phyloP scores from a whole-genome alignment of 306 rosid genomes.

The Styphnolobium japonicum region DNA sequence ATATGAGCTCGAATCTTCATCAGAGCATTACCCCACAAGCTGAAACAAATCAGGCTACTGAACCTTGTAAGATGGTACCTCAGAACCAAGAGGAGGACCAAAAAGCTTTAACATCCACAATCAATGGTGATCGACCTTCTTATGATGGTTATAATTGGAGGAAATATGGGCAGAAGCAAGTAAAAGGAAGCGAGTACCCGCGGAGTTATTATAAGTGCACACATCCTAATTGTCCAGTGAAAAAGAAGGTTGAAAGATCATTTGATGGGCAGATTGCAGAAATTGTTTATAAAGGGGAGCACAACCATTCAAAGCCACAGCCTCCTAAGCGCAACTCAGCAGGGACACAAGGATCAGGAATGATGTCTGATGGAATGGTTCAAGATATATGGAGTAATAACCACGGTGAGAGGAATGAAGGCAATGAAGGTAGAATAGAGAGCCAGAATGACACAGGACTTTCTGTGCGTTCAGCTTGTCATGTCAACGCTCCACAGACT shows the following conservation, averaged over 20 bases:
- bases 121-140: conserved; percentile 64
- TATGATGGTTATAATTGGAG: conserved; percentile 98
- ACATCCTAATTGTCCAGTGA: conserved; percentile 86
- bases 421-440: conserved; percentile 52
- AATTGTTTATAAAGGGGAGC: conserved; percentile 94
- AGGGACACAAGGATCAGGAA: conserved; percentile 58
- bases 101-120: conserved; percentile 43
- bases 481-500: conserved; percentile 33
- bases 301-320: conserved; percentile 84
- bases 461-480: conserved; percentile 31
- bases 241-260: conserved; percentile 94
- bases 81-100: conserved; percentile 57
- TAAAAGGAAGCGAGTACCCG: conserved; percentile 93
- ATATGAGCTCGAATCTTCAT: conserved; percentile 34
- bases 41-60: conserved; percentile 40
- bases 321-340: conserved; percentile 59
- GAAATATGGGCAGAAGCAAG: conserved; percentile 98
- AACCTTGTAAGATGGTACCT: conserved; percentile 38
- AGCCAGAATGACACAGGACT: conserved; percentile 45
- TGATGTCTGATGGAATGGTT: conserved; percentile 45
- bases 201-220: conserved; percentile 96
- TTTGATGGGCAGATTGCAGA: conserved; percentile 88
- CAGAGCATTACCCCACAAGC: conserved; percentile 37
- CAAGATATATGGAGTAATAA: conserved; percentile 49
- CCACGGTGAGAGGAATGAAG: conserved; percentile 50